Percentiles rank a stretch among this genome's conserved stretches.
phyloP scores from a whole-genome alignment of 2,329 filamentous ascomycete genomes.

The Colletotrichum lindemuthianum region DNA sequence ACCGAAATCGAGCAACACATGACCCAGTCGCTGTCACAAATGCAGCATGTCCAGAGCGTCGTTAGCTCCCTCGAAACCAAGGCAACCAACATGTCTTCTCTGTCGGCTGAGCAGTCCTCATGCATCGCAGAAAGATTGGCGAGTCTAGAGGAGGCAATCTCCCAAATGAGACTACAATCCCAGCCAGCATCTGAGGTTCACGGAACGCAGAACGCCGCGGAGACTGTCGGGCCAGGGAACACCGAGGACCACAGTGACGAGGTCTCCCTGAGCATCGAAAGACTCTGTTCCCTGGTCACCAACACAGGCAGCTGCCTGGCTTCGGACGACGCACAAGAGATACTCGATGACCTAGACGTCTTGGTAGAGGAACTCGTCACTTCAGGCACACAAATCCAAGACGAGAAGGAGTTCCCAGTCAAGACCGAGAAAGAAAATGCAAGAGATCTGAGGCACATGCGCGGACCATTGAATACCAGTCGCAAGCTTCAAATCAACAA shows the following conservation, averaged over 20 bases:
- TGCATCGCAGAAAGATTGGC: too few relatives aligned
- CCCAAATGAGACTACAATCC: too few relatives aligned
- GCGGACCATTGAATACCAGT: too few relatives aligned
- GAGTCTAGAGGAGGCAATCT: too few relatives aligned
- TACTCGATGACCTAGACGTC: conserved; percentile 4
- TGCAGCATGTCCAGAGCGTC: conserved; percentile 1
- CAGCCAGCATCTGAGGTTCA: neutral
- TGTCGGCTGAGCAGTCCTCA: too few relatives aligned
- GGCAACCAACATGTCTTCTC: too few relatives aligned
- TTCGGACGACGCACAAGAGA: neutral
- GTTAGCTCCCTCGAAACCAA: neutral
- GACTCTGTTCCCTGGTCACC: neutral
- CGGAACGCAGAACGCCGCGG: neutral
- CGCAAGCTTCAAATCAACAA: too few relatives aligned
- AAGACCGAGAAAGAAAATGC: too few relatives aligned
- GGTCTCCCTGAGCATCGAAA: neutral
- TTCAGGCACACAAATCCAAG: neutral
- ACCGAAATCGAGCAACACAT: neutral
- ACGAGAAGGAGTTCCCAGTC: neutral
- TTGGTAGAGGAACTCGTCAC: neutral
- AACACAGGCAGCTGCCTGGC: neutral
- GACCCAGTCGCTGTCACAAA: neutral
- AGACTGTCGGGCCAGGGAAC: neutral
- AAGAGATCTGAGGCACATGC: too few relatives aligned
- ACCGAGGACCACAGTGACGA: neutral